phyloP scores from a whole-genome alignment of 2,329 filamentous ascomycete genomes.

The Neurospora sp. region DNA sequence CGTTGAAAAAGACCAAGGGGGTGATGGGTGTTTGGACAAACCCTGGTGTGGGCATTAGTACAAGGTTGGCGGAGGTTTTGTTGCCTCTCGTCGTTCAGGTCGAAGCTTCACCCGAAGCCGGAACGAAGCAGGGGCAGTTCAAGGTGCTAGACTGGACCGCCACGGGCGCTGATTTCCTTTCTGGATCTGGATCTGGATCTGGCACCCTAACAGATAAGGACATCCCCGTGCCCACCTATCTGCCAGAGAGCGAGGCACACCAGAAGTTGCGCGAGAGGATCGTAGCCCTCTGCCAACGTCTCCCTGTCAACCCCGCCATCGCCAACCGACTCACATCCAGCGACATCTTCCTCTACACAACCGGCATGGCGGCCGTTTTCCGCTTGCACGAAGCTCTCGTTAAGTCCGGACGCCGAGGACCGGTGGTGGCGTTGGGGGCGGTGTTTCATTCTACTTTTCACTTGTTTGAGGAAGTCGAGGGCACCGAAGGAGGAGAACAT shows the following conservation, averaged over 20 bases:
- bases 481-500: conserved; percentile 10
- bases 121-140: neutral
- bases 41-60: conserved; percentile 35
- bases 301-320: conserved; percentile 22
- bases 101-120: too few species aligned
- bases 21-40: conserved; percentile 36
- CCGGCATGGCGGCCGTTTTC: conserved; percentile 45
- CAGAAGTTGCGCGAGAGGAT: conserved; percentile 26
- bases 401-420: conserved; percentile 21
- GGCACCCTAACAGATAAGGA: neutral
- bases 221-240: conserved; percentile 11
- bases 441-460: conserved; percentile 41
- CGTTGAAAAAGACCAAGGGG: conserved; percentile 24
- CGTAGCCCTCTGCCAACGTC: conserved; percentile 28
- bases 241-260: too few species aligned
- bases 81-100: conserved; percentile 24
- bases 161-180: conserved; percentile 8
- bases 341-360: conserved; percentile 44
- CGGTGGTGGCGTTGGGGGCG: conserved; percentile 37
- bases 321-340: conserved; percentile 19
- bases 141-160: conserved; percentile 22
- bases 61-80: conserved; percentile 34
- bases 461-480: conserved; percentile 33
- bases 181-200: neutral
- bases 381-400: conserved; percentile 30